phyloP scores from a whole-genome alignment of 495 filamentous ascomycete species.

The Podospora pseudoanserina region DNA sequence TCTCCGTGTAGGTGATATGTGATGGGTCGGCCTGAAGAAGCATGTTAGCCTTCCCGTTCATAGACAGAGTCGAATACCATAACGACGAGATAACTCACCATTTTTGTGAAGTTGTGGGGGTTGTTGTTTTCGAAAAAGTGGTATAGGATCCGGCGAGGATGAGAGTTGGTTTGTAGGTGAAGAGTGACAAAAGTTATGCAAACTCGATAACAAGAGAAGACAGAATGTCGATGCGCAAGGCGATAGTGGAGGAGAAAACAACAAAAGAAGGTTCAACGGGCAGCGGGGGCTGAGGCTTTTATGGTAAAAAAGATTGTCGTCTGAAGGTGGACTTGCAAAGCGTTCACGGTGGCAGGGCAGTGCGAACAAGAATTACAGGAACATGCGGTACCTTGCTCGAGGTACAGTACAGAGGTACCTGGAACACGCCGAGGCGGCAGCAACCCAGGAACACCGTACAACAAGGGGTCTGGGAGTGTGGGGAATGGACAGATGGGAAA shows the following conservation, averaged over 20 bases:
- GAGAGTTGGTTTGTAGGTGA: not conserved
- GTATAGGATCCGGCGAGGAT: not conserved
- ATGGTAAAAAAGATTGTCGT: slow-evolving; percentile 5
- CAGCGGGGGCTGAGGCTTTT: slow-evolving; percentile 8
- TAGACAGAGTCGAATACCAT: not conserved
- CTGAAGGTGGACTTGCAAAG: not conserved
- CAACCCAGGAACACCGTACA: not conserved
- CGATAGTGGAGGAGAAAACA: slow-evolving; percentile 6
- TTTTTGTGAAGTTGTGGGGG: slow-evolving; percentile 8
- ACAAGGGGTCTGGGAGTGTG: not conserved
- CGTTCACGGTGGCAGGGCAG: not conserved
- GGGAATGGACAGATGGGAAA: not conserved
- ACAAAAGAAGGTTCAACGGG: not conserved
- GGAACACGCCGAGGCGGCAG: not conserved
- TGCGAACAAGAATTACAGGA: not conserved
- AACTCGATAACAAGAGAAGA: not conserved
- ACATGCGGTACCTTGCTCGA: not conserved
- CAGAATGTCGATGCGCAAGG: not conserved
- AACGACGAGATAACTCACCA: slow-evolving; percentile 12
- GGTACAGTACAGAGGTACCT: not conserved
- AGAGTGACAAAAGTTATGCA: not conserved
- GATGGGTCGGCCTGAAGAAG: slow-evolving; percentile 8
- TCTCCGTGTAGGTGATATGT: slow-evolving; percentile 20
- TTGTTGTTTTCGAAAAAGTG: not conserved
- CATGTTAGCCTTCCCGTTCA: not conserved